Conservation (phyloP, 129 eudicot species). For the Flaveria sonorensis region DNA sequence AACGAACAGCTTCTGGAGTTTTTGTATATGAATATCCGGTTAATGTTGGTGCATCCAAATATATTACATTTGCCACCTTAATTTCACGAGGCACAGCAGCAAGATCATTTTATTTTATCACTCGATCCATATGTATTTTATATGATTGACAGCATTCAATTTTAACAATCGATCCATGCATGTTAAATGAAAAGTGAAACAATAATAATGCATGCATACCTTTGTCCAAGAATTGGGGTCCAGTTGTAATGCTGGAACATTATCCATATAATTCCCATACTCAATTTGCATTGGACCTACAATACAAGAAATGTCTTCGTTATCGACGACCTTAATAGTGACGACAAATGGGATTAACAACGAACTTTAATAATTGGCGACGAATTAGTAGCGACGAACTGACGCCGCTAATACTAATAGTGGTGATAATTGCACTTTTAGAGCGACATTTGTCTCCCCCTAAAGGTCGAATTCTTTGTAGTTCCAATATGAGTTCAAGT, state of each 20-base stretch:
- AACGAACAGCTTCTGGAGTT: constrained; percentile 5
- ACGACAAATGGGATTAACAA: too few relatives aligned
- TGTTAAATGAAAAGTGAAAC: not conserved
- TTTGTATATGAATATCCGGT: constrained; percentile 44
- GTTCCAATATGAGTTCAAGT: too few relatives aligned
- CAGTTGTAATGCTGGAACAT: constrained; percentile 22
- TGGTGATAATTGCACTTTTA: too few relatives aligned
- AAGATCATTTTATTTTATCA: not conserved
- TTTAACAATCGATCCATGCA: not conserved
- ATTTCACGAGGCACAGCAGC: not conserved
- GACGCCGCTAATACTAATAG: too few relatives aligned
- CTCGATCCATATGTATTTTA: too few relatives aligned
- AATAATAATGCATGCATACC: not conserved
- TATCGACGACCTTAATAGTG: too few relatives aligned
- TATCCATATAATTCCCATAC: constrained; percentile 9
- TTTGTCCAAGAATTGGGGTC: constrained; percentile 37
- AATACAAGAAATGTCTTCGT: too few relatives aligned
- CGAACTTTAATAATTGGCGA: too few relatives aligned
- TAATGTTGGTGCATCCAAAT: constrained; percentile 40
- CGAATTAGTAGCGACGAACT: too few relatives aligned
- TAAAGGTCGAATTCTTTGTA: too few relatives aligned
- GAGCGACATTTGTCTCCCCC: too few relatives aligned
- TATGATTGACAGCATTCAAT: not conserved
- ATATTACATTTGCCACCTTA: constrained; percentile 43
- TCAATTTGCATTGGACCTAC: constrained; percentile 24